A percentile compares a stretch with the other conserved stretches of the same genome.
phyloP scores from a whole-genome alignment of 2,329 filamentous ascomycete genomes.

The Ustulina deusta region DNA sequence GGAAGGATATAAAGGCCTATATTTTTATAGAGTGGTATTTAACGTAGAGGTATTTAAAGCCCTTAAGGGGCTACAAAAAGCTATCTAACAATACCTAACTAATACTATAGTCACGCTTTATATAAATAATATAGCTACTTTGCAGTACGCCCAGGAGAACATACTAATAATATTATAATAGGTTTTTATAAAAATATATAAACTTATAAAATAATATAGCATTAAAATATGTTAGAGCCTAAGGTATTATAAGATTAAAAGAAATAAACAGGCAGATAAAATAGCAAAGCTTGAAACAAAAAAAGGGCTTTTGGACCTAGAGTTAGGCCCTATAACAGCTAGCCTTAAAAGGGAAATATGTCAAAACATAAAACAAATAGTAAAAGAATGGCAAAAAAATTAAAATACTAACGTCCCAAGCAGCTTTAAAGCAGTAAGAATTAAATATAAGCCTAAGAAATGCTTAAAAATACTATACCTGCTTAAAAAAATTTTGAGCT shows the following conservation, averaged over 20 bases:
- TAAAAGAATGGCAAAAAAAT: no score
- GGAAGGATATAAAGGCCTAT: not conserved
- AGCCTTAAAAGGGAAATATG: no score
- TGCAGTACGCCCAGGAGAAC: constrained; percentile 2
- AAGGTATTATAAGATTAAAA: constrained; percentile 7
- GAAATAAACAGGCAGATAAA: constrained; percentile 1
- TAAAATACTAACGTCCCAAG: no score
- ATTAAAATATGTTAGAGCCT: not conserved
- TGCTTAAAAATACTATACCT: no score
- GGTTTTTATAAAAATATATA: constrained; percentile 16
- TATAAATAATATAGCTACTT: not conserved
- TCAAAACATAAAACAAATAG: no score
- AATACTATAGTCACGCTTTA: constrained; percentile 11
- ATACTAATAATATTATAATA: constrained; percentile 5
- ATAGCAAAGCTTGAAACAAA: not conserved
- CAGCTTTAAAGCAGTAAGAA: no score
- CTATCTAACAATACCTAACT: not conserved
- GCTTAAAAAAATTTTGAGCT: no score
- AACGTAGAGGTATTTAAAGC: not conserved
- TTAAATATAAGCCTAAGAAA: no score
- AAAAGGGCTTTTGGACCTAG: no score
- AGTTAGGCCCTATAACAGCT: no score
- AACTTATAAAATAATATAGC: constrained; percentile 1
- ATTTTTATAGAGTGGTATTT: constrained; percentile 6
- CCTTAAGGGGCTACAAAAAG: constrained; percentile 5